phyloP scores from a whole-genome alignment of 345 rosid genomes.

The Noccaea bulbosa region DNA sequence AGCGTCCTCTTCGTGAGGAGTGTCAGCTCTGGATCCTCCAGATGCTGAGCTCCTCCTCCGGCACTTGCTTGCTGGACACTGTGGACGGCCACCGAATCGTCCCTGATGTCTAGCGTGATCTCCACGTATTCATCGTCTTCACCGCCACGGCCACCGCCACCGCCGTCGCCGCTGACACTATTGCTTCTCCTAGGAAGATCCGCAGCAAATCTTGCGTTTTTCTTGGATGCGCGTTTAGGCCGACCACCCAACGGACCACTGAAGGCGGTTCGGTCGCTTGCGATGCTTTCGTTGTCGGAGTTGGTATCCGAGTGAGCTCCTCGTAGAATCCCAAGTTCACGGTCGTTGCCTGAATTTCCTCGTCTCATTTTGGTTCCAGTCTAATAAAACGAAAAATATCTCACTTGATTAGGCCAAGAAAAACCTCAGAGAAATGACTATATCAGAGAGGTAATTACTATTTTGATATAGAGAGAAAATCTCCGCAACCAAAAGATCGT shows the following conservation, averaged over 20 bases:
- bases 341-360: constrained; percentile 41
- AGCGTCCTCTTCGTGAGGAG: constrained; percentile 68
- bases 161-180: constrained; percentile 25
- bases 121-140: constrained; percentile 63
- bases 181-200: constrained; percentile 53
- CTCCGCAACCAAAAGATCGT: constrained; percentile 4
- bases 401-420: constrained; percentile 26
- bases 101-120: constrained; percentile 80
- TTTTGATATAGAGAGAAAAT: constrained; percentile 5
- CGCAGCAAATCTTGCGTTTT: constrained; percentile 72
- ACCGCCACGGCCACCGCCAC: constrained; percentile 13
- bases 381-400: not conserved
- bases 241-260: constrained; percentile 65
- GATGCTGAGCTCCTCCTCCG: constrained; percentile 24
- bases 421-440: not conserved
- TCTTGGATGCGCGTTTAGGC: constrained; percentile 63
- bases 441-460: constrained; percentile 6
- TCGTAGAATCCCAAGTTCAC: constrained; percentile 43
- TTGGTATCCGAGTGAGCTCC: constrained; percentile 58
- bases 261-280: constrained; percentile 61
- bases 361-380: constrained; percentile 37
- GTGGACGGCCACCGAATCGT: constrained; percentile 83
- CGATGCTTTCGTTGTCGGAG: constrained; percentile 71
- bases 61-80: constrained; percentile 76
- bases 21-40: constrained; percentile 71